phyloP scores from a whole-genome alignment of 2,329 filamentous ascomycete genomes.

The Aureobasidium sp. region DNA sequence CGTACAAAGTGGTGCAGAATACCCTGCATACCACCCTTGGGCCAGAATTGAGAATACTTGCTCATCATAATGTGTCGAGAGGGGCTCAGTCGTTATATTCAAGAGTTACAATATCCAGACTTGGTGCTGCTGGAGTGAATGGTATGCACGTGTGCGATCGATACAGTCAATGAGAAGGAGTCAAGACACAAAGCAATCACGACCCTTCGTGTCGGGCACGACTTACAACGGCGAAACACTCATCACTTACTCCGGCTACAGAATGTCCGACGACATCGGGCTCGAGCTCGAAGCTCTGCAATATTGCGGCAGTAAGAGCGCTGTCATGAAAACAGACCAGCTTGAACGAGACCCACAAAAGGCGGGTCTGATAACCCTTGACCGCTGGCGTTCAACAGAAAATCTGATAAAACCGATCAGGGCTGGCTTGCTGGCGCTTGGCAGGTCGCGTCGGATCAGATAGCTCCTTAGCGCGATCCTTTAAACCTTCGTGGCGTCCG shows the following conservation, averaged over 20 bases:
- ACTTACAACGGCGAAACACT: not conserved
- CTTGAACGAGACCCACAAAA: not conserved
- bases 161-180: not conserved
- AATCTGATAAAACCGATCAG: constrained; percentile 12
- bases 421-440: not conserved
- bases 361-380: constrained; percentile 11
- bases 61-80: constrained; percentile 4
- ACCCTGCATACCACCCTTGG: constrained; percentile 24
- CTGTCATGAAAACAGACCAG: not conserved
- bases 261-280: not conserved
- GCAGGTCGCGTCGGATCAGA: not conserved
- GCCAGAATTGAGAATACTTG: constrained; percentile 25
- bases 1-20: constrained; percentile 26
- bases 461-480: not conserved
- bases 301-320: not conserved
- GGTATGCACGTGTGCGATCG: not conserved
- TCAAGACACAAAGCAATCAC: not conserved
- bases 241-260: not conserved
- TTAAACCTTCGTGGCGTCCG: not conserved
- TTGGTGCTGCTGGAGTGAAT: not conserved
- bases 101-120: not conserved
- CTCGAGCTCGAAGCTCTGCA: not conserved
- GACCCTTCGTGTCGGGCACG: not conserved
- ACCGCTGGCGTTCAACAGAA: not conserved
- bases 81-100: not conserved